A percentile compares a stretch with the other conserved stretches of the same genome.
These are phyloP conservation scores for Sclerotinia trifoliorum DNA, from an alignment of 2,329 filamentous ascomycete genomes.

Conservation along the genomic window DNA sequence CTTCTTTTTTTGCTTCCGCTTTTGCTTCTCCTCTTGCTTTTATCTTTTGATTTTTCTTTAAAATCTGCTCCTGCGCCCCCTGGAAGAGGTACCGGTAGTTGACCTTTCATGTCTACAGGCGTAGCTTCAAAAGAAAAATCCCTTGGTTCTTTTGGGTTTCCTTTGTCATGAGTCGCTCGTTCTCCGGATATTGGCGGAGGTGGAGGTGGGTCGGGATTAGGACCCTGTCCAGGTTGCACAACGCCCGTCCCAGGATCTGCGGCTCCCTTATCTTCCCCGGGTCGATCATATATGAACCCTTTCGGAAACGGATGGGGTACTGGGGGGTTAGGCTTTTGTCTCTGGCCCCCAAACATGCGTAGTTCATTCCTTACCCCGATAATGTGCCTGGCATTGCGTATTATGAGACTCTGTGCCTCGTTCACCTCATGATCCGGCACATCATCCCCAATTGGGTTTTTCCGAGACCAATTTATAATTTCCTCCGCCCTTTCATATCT, in stretches of 20 bases:
- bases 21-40: too few relatives aligned
- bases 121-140: not conserved
- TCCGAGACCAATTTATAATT: not conserved
- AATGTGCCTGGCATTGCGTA: not conserved
- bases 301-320: not conserved
- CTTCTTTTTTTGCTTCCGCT: too few relatives aligned
- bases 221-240: not conserved
- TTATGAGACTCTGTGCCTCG: not conserved
- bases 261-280: too few relatives aligned
- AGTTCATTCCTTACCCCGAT: rapidly evolving
- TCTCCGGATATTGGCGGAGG: not conserved
- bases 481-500: not conserved
- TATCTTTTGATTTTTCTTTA: too few relatives aligned
- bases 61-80: not conserved
- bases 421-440: not conserved
- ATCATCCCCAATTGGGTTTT: not conserved
- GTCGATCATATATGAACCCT: not conserved
- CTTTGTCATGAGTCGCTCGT: too few relatives aligned
- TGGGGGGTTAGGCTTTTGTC: not conserved
- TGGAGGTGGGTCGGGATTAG: not conserved
- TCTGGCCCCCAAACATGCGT: not conserved
- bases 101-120: not conserved
- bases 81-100: too few relatives aligned
- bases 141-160: not conserved
- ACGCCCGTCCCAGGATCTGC: too few relatives aligned